Conservation (phyloP, 2,329 filamentous ascomycete species). For the Exophiala aquamarina region DNA sequence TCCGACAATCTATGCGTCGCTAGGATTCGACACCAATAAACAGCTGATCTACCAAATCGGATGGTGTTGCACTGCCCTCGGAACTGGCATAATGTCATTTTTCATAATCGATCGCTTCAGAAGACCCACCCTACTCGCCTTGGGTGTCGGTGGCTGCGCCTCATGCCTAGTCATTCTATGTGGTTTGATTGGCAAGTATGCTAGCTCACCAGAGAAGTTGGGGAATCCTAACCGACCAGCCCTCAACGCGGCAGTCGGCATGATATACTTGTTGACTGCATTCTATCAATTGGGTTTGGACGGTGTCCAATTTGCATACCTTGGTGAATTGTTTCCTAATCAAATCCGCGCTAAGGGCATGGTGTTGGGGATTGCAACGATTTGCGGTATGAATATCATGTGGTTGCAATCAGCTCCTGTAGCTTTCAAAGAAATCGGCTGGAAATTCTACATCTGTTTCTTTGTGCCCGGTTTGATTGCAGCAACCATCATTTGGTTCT, state of each 20-base stretch:
- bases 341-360: conserved; percentile 21
- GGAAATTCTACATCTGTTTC: conserved; percentile 33
- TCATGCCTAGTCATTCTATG: conserved; percentile 11
- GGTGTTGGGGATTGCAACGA: conserved; percentile 14
- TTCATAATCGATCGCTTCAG: conserved; percentile 22
- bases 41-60: conserved; percentile 21
- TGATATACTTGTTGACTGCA: conserved; percentile 28
- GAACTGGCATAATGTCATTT: conserved; percentile 13
- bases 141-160: conserved; percentile 14
- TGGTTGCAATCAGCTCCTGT: conserved; percentile 27
- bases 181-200: conserved; percentile 7
- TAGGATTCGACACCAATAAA: conserved; percentile 42
- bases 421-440: conserved; percentile 33
- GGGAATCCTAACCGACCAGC: conserved; percentile 28
- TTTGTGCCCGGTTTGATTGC: conserved; percentile 9
- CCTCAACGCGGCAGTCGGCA: conserved; percentile 38
- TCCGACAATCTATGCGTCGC: conserved; percentile 44
- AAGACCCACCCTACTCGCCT: conserved; percentile 13
- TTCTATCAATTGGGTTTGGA: conserved; percentile 14
- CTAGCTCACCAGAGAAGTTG: conserved; percentile 1
- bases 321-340: conserved; percentile 18
- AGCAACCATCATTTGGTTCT: conserved; percentile 9
- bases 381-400: conserved; percentile 15
- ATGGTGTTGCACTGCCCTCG: conserved; percentile 16
- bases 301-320: conserved; percentile 15